Conservation (phyloP, 176 grass and related monocot species). For the Carex cristatella region DNA sequence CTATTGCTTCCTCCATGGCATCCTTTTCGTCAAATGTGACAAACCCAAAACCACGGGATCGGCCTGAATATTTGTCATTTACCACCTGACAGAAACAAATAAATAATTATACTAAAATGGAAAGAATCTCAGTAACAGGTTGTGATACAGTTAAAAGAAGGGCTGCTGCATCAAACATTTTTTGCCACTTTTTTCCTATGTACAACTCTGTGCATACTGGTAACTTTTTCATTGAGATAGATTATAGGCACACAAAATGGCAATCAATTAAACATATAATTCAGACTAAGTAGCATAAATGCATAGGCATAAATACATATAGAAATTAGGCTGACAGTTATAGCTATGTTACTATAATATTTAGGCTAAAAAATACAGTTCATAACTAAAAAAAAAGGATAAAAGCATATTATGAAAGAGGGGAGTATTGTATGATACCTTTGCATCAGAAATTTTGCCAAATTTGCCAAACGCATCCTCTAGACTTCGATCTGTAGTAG, state of each 20-base stretch:
- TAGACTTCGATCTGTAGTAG: constrained; percentile 59
- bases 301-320: too few relatives aligned
- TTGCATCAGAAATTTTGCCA: constrained; percentile 80
- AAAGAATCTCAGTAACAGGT: background rate
- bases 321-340: background rate
- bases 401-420: background rate
- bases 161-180: background rate
- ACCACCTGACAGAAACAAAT: constrained; percentile 47
- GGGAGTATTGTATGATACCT: constrained; percentile 32
- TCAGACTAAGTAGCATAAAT: background rate
- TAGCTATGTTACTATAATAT: background rate
- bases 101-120: background rate
- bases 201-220: background rate
- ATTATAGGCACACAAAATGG: background rate
- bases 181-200: background rate
- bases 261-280: background rate
- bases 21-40: constrained; percentile 94
- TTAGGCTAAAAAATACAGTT: background rate
- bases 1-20: constrained; percentile 93
- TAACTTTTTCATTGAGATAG: background rate
- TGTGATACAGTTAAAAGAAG: background rate
- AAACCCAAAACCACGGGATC: constrained; percentile 94
- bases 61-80: constrained; percentile 80
- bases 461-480: constrained; percentile 65
- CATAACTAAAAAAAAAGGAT: too few relatives aligned